These are phyloP conservation scores for Neoscytalidium dimidiatum DNA, from an alignment of 2,329 filamentous ascomycete species.

Conservation along the genomic window DNA sequence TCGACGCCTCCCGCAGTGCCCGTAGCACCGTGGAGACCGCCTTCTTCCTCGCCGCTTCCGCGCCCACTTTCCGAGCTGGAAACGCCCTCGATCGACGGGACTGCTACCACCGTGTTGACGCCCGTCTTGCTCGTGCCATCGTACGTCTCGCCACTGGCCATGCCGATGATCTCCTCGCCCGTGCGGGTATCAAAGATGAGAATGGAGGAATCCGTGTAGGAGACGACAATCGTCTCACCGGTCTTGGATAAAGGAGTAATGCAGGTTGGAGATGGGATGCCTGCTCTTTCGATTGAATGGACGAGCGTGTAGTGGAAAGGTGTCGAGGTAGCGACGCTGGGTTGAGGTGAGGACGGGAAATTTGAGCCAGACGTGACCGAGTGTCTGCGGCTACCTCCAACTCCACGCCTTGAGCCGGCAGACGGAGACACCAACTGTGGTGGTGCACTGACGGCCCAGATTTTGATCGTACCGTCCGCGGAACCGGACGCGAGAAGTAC, in stretches of 20 bases:
- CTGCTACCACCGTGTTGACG: slow-evolving; percentile 89
- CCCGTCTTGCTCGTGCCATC: slow-evolving; percentile 80
- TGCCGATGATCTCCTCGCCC: slow-evolving; percentile 86
- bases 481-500: slow-evolving; percentile 89
- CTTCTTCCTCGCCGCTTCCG: slow-evolving; percentile 70
- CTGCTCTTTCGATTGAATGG: slow-evolving; percentile 76
- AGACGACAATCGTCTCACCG: slow-evolving; percentile 89
- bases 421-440: slow-evolving; percentile 83
- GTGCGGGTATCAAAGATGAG: slow-evolving; percentile 90
- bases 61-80: slow-evolving; percentile 60
- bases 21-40: slow-evolving; percentile 76
- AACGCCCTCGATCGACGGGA: slow-evolving; percentile 73
- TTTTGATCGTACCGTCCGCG: slow-evolving; percentile 85
- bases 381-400: slow-evolving; percentile 78
- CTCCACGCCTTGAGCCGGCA: slow-evolving; percentile 67
- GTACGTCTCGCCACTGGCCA: slow-evolving; percentile 94
- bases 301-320: slow-evolving; percentile 87
- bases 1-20: slow-evolving; percentile 74
- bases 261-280: slow-evolving; percentile 78
- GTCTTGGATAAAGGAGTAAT: slow-evolving; percentile 84
- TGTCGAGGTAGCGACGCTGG: slow-evolving; percentile 79
- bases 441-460: slow-evolving; percentile 93
- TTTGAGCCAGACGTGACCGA: slow-evolving; percentile 93
- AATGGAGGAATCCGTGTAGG: slow-evolving; percentile 86
- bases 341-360: slow-evolving; percentile 87